Conservation (phyloP, 495 filamentous ascomycete genomes). For the Aspergillus wentii region DNA sequence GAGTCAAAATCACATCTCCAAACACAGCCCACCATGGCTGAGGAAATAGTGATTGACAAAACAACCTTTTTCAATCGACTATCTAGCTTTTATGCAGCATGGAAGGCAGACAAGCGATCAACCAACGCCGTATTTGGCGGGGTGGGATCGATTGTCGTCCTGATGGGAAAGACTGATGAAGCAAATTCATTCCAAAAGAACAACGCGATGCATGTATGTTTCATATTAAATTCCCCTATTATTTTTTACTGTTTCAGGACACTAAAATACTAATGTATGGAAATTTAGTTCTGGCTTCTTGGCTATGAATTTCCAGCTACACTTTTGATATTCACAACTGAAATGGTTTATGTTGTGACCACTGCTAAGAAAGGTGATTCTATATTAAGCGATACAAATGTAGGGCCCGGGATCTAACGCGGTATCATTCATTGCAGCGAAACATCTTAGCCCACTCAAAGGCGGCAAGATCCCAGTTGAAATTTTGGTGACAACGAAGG, state of each 20-base stretch:
- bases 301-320: conserved; percentile 99
- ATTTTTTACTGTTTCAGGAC: neutral
- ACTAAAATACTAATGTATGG: no score
- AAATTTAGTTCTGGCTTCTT: conserved; percentile 93
- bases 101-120: conserved; percentile 89
- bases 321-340: conserved; percentile 83
- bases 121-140: conserved; percentile 75
- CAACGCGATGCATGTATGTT: conserved; percentile 86
- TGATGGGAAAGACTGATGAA: conserved; percentile 94
- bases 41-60: conserved; percentile 86
- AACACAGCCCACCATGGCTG: conserved; percentile 37
- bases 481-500: conserved; percentile 83
- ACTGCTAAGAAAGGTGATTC: conserved; percentile 92
- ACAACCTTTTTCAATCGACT: conserved; percentile 88
- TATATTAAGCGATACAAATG: no score
- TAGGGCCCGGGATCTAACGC: no score
- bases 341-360: conserved; percentile 83
- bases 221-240: conserved; percentile 1
- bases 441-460: conserved; percentile 89
- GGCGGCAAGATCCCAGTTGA: conserved; percentile 87
- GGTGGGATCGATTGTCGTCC: conserved; percentile 75
- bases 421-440: conserved; percentile 49
- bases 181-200: conserved; percentile 81
- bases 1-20: no score
- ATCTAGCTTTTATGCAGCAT: conserved; percentile 76